Percentiles rank a stretch among this genome's conserved stretches.
Conservation (phyloP, 371 early-diverging fungal genomes). For the Coemansia sp. region DNA sequence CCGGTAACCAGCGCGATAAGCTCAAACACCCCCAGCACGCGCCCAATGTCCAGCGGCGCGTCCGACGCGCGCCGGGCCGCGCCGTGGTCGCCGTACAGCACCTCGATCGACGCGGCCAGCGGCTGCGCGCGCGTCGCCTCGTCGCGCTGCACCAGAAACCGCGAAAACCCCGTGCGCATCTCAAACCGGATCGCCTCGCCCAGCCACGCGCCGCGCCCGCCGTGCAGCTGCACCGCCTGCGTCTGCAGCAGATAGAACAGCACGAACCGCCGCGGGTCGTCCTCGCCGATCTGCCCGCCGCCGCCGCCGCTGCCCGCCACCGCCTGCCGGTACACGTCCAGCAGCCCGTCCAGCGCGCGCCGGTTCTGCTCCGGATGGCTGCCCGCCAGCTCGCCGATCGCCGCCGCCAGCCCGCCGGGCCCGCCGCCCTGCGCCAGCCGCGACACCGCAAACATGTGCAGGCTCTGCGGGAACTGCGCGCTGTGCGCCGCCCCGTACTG, state of each 20-base stretch:
- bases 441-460: conserved; percentile 32
- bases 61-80: conserved; percentile 22
- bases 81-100: conserved; percentile 26
- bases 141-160: conserved; percentile 15
- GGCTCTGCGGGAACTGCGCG: conserved; percentile 19
- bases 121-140: conserved; percentile 9
- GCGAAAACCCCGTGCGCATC: conserved; percentile 40
- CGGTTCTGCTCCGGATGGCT: conserved; percentile 14
- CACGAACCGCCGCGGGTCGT: conserved; percentile 33
- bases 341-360: conserved; percentile 15
- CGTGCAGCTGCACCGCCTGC: conserved; percentile 2
- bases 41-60: conserved; percentile 27
- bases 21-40: conserved; percentile 28
- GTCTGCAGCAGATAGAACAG: conserved; percentile 36
- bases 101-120: conserved; percentile 23
- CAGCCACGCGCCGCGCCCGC: conserved; percentile 16
- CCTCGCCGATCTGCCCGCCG: background rate
- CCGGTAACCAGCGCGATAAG: conserved; percentile 11
- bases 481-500: conserved; percentile 31
- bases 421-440: conserved; percentile 8
- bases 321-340: conserved; percentile 19
- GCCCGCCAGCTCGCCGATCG: conserved; percentile 22
- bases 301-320: background rate
- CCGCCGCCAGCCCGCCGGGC: conserved; percentile 16
- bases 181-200: conserved; percentile 30